Conservation (phyloP, 2,329 filamentous ascomycete genomes). For the Diaporthe destruens region DNA sequence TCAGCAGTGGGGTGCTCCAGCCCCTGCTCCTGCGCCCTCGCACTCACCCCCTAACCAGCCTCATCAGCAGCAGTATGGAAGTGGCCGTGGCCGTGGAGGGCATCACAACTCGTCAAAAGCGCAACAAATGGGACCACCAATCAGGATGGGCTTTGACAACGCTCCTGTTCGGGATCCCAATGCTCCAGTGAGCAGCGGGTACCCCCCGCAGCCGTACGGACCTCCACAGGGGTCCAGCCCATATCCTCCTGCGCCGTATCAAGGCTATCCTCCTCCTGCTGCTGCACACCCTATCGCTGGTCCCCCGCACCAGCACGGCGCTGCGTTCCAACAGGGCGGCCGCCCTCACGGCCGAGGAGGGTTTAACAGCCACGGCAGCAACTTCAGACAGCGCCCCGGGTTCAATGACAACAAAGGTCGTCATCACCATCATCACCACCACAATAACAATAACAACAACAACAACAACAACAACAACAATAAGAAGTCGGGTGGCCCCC, state of each 20-base stretch:
- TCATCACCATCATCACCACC: slow-evolving; percentile 44
- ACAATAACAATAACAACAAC: slow-evolving; percentile 50
- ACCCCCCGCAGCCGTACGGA: slow-evolving; percentile 52
- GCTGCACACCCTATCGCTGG: slow-evolving; percentile 48
- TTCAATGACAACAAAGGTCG: slow-evolving; percentile 56
- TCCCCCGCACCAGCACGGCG: slow-evolving; percentile 47
- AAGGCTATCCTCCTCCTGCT: slow-evolving; percentile 54
- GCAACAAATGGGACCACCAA: slow-evolving; percentile 65
- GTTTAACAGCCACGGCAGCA: slow-evolving; percentile 46
- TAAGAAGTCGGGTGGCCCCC: slow-evolving; percentile 49
- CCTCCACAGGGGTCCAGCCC: slow-evolving; percentile 45
- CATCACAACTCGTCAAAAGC: slow-evolving; percentile 54
- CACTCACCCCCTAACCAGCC: slow-evolving; percentile 49
- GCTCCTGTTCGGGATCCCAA: slow-evolving; percentile 54
- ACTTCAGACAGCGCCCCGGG: slow-evolving; percentile 51
- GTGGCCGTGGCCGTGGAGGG: slow-evolving; percentile 58
- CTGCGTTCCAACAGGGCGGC: slow-evolving; percentile 52
- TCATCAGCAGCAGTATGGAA: slow-evolving; percentile 53
- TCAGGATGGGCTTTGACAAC: slow-evolving; percentile 67
- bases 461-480: slow-evolving; percentile 46
- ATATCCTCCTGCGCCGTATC: slow-evolving; percentile 50
- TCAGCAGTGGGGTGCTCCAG: slow-evolving; percentile 57
- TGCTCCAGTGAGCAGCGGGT: slow-evolving; percentile 60
- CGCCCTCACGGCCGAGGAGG: slow-evolving; percentile 56
- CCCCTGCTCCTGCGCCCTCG: slow-evolving; percentile 47